These are phyloP conservation scores for Macroventuria anomochaeta DNA, from an alignment of 2,329 filamentous ascomycete species.

Conservation along the genomic window DNA sequence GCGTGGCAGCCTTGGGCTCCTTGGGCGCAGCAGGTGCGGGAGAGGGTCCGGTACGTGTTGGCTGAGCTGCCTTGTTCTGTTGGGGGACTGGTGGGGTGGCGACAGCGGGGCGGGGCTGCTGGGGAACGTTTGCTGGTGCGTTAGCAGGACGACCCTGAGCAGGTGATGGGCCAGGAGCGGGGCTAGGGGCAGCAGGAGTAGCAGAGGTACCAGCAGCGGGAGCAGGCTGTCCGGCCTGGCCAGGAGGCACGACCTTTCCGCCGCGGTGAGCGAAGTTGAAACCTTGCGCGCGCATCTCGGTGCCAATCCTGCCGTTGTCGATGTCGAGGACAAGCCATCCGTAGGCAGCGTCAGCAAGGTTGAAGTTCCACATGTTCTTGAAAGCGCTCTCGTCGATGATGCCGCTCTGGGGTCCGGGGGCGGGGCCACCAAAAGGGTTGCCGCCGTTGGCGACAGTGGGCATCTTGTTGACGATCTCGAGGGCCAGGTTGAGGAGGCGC, in stretches of 20 bases:
- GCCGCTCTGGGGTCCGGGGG: constrained; percentile 75
- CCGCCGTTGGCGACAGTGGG: constrained; percentile 91
- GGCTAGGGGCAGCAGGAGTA: constrained; percentile 50
- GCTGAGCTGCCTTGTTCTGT: constrained; percentile 48
- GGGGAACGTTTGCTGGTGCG: constrained; percentile 43
- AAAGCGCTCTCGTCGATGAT: constrained; percentile 98
- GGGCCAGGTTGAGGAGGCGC: constrained; percentile 85
- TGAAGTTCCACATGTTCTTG: constrained; percentile 99
- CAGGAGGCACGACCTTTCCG: constrained; percentile 65
- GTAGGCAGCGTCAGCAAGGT: constrained; percentile 95
- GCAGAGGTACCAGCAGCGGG: constrained; percentile 44
- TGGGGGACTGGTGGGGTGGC: constrained; percentile 46
- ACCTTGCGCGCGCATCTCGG: constrained; percentile 97
- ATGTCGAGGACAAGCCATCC: constrained; percentile 95
- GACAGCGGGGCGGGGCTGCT: constrained; percentile 41
- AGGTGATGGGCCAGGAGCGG: constrained; percentile 47
- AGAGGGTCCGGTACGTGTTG: constrained; percentile 50
- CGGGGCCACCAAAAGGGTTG: constrained; percentile 92
- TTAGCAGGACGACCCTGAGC: constrained; percentile 40
- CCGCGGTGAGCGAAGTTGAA: constrained; percentile 99
- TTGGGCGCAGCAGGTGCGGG: constrained; percentile 52
- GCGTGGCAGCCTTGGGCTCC: constrained; percentile 58
- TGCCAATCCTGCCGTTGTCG: constrained; percentile 93
- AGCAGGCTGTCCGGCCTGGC: constrained; percentile 47
- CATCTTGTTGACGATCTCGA: constrained; percentile 98